Evolutionary conservation across 495 filamentous ascomycete genomes (phyloP).

Genomic region (Amniculicola lignicola): DNA sequence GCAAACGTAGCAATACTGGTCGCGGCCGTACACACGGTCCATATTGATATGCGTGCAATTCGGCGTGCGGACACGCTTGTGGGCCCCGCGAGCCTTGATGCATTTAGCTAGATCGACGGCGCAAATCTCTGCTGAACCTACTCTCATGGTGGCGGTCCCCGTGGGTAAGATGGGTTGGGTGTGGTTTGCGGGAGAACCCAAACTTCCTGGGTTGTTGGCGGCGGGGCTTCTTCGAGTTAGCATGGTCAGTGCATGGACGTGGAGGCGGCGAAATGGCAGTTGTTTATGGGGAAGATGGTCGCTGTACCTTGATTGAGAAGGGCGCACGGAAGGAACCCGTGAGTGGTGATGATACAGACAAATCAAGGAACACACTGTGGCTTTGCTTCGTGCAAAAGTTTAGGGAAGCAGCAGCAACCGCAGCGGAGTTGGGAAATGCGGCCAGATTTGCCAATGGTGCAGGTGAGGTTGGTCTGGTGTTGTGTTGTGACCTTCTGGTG

Average conservation of each 20-base stretch:
- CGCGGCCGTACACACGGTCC: slow-evolving; percentile 50
- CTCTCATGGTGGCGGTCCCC: slow-evolving; percentile 16
- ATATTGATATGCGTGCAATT: slow-evolving; percentile 60
- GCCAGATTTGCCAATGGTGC: too few relatives aligned
- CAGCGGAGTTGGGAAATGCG: too few relatives aligned
- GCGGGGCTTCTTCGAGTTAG: background rate
- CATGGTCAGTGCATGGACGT: background rate
- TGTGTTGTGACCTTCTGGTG: too few relatives aligned
- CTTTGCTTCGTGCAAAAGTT: too few relatives aligned
- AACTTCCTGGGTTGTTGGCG: background rate
- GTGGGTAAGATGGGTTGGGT: background rate
- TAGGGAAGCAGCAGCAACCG: too few relatives aligned
- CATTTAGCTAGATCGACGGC: slow-evolving; percentile 7
- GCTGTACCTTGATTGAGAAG: background rate
- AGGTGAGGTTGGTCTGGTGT: too few relatives aligned
- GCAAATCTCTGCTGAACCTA: slow-evolving; percentile 10
- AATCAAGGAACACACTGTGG: too few relatives aligned
- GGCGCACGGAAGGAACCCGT: too few relatives aligned
- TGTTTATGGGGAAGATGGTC: background rate
- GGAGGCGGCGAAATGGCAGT: too few relatives aligned
- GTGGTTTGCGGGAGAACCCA: background rate
- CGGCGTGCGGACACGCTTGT: slow-evolving; percentile 21
- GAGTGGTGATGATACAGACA: too few relatives aligned
- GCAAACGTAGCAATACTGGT: slow-evolving; percentile 53
- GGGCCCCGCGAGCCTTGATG: slow-evolving; percentile 15